phyloP scores from a whole-genome alignment of 75 land plant genomes.

The Pinus taeda region DNA sequence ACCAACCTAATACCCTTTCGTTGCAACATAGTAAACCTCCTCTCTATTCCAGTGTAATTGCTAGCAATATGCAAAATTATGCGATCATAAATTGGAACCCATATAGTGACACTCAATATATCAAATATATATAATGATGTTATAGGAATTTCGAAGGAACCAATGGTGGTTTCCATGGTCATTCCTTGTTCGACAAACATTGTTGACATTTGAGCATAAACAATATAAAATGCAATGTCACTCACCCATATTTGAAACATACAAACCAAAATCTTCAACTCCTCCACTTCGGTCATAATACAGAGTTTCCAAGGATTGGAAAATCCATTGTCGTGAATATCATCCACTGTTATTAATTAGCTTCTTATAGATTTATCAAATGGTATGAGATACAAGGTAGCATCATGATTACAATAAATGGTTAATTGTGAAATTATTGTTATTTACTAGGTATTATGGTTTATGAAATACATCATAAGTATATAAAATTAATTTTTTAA shows the following conservation, averaged over 20 bases:
- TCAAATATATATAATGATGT: conserved; percentile 66
- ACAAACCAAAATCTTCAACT: conserved; percentile 57
- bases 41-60: conserved; percentile 53
- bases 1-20: conserved; percentile 57
- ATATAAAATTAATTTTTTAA: too few species aligned
- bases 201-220: conserved; percentile 75
- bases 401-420: too few species aligned
- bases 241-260: conserved; percentile 78
- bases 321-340: conserved; percentile 16
- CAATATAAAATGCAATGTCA: conserved; percentile 51
- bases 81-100: conserved; percentile 79
- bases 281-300: conserved; percentile 77
- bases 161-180: conserved; percentile 56
- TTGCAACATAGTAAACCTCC: conserved; percentile 69
- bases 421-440: too few species aligned
- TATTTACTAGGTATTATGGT: too few species aligned
- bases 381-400: too few species aligned
- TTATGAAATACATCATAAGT: too few species aligned
- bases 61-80: conserved; percentile 58
- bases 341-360: conserved; percentile 25
- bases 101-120: conserved; percentile 62
- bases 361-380: too few species aligned
- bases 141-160: conserved; percentile 55
- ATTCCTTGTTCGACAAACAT: conserved; percentile 74
- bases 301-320: conserved; percentile 66